These are phyloP conservation scores for Cyberlindnera americana DNA, from an alignment of 805 yeast species.

Conservation along the genomic window DNA sequence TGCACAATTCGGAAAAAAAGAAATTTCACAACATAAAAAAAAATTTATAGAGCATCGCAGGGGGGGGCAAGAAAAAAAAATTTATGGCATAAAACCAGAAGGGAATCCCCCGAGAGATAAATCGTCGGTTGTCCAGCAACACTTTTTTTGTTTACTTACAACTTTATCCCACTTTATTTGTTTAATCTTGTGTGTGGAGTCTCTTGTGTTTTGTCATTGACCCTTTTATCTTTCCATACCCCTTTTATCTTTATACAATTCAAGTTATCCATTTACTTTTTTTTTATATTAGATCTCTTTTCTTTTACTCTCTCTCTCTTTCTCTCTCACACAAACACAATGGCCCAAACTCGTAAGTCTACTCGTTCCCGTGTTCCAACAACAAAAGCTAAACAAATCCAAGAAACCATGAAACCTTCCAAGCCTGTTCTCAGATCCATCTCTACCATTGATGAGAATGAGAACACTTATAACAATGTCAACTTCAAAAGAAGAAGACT, in stretches of 20 bases:
- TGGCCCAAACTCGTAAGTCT: constrained; percentile 30
- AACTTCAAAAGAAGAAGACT: constrained; percentile 27
- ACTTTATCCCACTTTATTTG: background rate
- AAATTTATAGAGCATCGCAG: constrained; percentile 30
- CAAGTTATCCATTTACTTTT: no score
- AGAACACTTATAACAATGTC: constrained; percentile 27
- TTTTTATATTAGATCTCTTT: background rate
- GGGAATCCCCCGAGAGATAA: constrained; percentile 5
- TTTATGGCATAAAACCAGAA: constrained; percentile 5
- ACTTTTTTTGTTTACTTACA: background rate
- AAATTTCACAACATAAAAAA: constrained; percentile 24
- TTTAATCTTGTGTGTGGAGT: background rate
- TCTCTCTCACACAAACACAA: constrained; percentile 2
- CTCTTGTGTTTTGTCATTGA: no score
- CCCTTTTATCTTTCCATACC: no score
- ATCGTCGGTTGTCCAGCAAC: constrained; percentile 2
- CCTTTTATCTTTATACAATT: no score
- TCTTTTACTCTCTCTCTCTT: background rate
- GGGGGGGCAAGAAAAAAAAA: constrained; percentile 1
- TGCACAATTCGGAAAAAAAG: constrained; percentile 10
- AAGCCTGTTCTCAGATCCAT: constrained; percentile 30
- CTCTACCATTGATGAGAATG: constrained; percentile 28
- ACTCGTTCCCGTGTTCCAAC: constrained; percentile 23
- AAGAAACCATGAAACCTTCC: constrained; percentile 14
- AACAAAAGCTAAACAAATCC: constrained; percentile 29